Evolutionary conservation across 306 rosid species (phyloP).

Genomic region (Calophaca sinica): DNA sequence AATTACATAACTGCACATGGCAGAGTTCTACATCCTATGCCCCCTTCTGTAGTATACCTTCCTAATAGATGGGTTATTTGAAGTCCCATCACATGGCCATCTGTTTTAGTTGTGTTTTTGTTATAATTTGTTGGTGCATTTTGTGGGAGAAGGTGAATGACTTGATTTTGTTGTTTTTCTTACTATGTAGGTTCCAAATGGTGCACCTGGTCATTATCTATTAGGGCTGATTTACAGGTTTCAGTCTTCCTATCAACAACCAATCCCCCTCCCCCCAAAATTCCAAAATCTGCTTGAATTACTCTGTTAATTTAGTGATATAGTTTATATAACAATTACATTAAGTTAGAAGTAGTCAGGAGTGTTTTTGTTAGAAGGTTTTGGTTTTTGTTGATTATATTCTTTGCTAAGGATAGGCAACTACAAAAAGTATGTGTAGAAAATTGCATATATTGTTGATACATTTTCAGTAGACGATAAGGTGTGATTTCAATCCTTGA

Average conservation of each 20-base stretch:
- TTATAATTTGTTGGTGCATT: slow-evolving; percentile 31
- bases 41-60: slow-evolving; percentile 18
- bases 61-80: background rate
- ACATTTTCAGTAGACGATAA: slow-evolving; percentile 23
- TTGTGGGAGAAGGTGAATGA: slow-evolving; percentile 44
- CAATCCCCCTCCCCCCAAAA: background rate
- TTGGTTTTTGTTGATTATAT: slow-evolving; percentile 9
- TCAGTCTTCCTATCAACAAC: slow-evolving; percentile 27
- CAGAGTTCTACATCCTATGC: background rate
- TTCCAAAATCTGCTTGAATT: background rate
- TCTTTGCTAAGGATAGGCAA: background rate
- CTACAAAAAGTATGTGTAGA: slow-evolving; percentile 6
- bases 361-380: slow-evolving; percentile 24
- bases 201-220: slow-evolving; percentile 96
- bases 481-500: slow-evolving; percentile 31
- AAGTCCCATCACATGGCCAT: slow-evolving; percentile 8
- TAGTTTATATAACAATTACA: slow-evolving; percentile 9
- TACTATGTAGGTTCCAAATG: slow-evolving; percentile 84
- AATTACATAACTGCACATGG: background rate
- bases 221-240: slow-evolving; percentile 96
- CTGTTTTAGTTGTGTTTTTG: slow-evolving; percentile 24
- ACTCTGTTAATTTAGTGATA: slow-evolving; percentile 7
- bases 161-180: slow-evolving; percentile 40
- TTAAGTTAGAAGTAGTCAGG: slow-evolving; percentile 7
- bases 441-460: background rate